These are phyloP conservation scores for Peronosclerospora sorghi DNA, from an alignment of 352 stramenopile genomes.

Conservation along the genomic window DNA sequence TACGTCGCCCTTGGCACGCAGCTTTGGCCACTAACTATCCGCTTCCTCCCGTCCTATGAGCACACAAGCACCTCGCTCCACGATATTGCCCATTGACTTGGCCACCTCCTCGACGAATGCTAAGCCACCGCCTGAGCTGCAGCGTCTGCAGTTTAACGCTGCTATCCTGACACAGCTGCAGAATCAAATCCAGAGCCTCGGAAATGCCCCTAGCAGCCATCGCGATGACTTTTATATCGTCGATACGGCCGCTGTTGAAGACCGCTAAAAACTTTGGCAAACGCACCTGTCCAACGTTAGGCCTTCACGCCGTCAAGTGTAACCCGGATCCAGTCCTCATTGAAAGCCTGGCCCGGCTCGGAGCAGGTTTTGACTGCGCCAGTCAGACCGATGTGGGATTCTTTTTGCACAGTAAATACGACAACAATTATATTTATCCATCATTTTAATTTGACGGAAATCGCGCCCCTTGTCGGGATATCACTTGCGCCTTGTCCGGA, in stretches of 20 bases:
- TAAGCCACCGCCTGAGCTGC: slow-evolving; percentile 25
- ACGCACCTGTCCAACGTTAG: slow-evolving; percentile 75
- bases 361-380: slow-evolving; percentile 90
- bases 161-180: slow-evolving; percentile 34
- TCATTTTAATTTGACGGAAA: too few species aligned
- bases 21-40: slow-evolving; percentile 56
- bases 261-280: slow-evolving; percentile 79
- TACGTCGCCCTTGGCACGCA: slow-evolving; percentile 27
- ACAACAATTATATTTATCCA: slow-evolving; percentile 94
- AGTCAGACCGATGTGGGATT: slow-evolving; percentile 84
- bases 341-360: slow-evolving; percentile 50
- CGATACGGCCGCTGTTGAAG: slow-evolving; percentile 73
- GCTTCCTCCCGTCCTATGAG: slow-evolving; percentile 9
- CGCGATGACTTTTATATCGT: slow-evolving; percentile 86
- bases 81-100: slow-evolving; percentile 23
- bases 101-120: slow-evolving; percentile 20
- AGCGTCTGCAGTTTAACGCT: slow-evolving; percentile 40
- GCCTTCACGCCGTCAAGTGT: slow-evolving; percentile 95
- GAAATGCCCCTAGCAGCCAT: slow-evolving; percentile 7
- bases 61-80: slow-evolving; percentile 15
- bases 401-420: slow-evolving; percentile 58
- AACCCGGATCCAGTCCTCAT: slow-evolving; percentile 85
- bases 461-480: too few species aligned
- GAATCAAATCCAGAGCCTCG: slow-evolving; percentile 29
- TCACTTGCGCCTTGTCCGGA: too few species aligned